Base-by-base conservation (phyloP, 305 asterid species). In the Fraxinus dipetala region DNA sequence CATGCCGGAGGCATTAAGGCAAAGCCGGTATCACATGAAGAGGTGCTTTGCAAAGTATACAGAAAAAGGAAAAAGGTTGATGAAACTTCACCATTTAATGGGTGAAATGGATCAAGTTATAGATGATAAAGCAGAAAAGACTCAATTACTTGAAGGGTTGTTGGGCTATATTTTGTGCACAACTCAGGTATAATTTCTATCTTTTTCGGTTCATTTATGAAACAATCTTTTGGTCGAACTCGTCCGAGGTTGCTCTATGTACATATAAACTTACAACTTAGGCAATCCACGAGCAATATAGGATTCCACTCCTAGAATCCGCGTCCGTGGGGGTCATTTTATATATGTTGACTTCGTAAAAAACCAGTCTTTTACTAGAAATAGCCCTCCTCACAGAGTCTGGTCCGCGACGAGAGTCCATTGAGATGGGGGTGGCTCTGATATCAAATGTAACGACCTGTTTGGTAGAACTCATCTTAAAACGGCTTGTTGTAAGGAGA, bases 1-100 rank as follows among this genome's bases (percentile, higher is more conserved):
- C 87, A 92, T 95, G 98, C 97, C 98, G 6, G 97, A 95, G 87
- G 97, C 99, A 74, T 81, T 94, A 5, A 88, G 94, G 85, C 96
- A 94, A 83, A 95, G 96, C 90, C 91, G 93, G 76, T 91, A 91
- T 86, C 97, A 95, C 86, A 92, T 92, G 97, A 94, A 90, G 93
- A 93, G 88, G 72, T 95, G 99, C 88, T 95, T 95, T 51, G 90
- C 93, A 0, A 92, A 90, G 89, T 95, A 81, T 84, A 81, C 81
- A 1, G 97, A 91, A 77, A 90, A 89, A 79, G 99, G 99, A 3
- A 92, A 81, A 78, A 82, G 99, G 69, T n/a, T 94, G 88, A 91
- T 93, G 92, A 95, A 91, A 72, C 78, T 86, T 67, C 90, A 88
- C 76, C 85, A 89, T 35, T 70, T 95, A 81, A 95, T 94, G 98